A percentile compares a stretch with the other conserved stretches of the same genome.
These are phyloP conservation scores for Amaranthus tricolor DNA, from an alignment of 179 eudicot genomes.

Conservation along the genomic window DNA sequence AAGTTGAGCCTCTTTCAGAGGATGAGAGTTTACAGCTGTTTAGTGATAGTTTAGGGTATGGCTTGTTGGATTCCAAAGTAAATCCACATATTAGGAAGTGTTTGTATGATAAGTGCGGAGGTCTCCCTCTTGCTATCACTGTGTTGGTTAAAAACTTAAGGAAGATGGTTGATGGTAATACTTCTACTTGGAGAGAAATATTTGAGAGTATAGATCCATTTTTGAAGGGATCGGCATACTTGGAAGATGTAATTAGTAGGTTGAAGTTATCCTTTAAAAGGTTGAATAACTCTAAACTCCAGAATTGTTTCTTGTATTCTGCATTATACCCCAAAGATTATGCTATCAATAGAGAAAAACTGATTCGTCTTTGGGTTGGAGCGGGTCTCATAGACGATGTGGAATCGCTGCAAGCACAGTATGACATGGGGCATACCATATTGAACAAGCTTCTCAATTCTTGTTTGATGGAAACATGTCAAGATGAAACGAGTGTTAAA, in stretches of 20 bases:
- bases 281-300: slow-evolving; percentile 1
- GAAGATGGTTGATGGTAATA: background rate
- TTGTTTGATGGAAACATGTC: slow-evolving; percentile 17
- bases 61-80: background rate
- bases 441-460: slow-evolving; percentile 23
- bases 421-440: slow-evolving; percentile 22
- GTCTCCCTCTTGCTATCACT: slow-evolving; percentile 23
- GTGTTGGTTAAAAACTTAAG: slow-evolving; percentile 4
- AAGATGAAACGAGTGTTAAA: slow-evolving; percentile 3
- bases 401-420: slow-evolving; percentile 20
- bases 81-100: background rate
- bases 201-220: background rate
- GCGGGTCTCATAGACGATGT: slow-evolving; percentile 15
- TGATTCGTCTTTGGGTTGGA: slow-evolving; percentile 23
- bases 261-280: slow-evolving; percentile 16
- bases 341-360: slow-evolving; percentile 15
- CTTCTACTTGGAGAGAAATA: slow-evolving; percentile 4
- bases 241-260: slow-evolving; percentile 1
- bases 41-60: background rate
- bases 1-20: slow-evolving; percentile 15
- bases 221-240: background rate
- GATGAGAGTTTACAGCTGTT: slow-evolving; percentile 20
- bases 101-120: slow-evolving; percentile 11
- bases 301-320: slow-evolving; percentile 19
- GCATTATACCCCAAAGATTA: slow-evolving; percentile 17